Conservation (phyloP, 2,329 filamentous ascomycete species). For the Fusarium sp. region DNA sequence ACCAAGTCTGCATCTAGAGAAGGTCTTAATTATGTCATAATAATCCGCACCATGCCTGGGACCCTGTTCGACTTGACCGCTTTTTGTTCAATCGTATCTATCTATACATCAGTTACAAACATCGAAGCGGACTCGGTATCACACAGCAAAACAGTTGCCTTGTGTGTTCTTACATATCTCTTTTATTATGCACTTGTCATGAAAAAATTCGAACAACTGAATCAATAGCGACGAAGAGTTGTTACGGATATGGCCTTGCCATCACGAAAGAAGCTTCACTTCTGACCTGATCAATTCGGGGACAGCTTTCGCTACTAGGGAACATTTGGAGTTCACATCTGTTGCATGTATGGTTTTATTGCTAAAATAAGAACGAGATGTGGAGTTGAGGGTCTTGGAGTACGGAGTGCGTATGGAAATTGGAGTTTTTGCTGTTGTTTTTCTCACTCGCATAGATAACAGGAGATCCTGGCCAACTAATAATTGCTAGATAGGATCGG, state of each 20-base stretch:
- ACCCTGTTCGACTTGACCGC: constrained; percentile 1
- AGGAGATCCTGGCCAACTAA: constrained; percentile 15
- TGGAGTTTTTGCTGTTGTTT: constrained; percentile 26
- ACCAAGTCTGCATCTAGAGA: constrained; percentile 40
- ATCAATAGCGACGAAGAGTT: background rate
- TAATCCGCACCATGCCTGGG: constrained; percentile 16
- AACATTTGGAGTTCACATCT: constrained; percentile 2
- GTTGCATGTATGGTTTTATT: constrained; percentile 11
- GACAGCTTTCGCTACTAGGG: background rate
- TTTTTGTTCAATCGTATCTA: background rate
- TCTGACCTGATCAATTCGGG: background rate
- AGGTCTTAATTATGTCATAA: constrained; percentile 26
- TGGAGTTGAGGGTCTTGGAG: constrained; percentile 30
- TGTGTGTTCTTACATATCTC: background rate
- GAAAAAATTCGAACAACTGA: background rate
- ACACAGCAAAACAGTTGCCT: background rate
- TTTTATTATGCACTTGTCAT: constrained; percentile 4
- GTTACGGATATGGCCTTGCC: background rate
- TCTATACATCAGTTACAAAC: background rate
- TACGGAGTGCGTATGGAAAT: constrained; percentile 10
- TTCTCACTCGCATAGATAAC: background rate
- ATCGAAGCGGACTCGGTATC: background rate
- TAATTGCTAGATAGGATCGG: constrained; percentile 24
- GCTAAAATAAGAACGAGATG: constrained; percentile 10
- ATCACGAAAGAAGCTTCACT: background rate